phyloP scores from a whole-genome alignment of 2,329 filamentous ascomycete species.

The Sclerotinia minor region DNA sequence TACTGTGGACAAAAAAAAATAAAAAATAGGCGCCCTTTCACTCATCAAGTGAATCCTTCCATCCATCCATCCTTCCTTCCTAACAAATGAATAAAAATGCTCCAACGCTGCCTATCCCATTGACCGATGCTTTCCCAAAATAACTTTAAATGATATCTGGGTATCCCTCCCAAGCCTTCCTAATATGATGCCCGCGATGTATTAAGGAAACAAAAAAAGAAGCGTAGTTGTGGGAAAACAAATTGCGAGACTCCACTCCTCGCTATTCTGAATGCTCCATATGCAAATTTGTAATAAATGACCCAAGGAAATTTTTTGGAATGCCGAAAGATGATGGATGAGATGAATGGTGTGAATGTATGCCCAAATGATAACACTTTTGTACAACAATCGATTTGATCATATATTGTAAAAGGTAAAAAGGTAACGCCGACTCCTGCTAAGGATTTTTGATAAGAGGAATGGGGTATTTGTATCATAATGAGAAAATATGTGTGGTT shows the following conservation, averaged over 20 bases:
- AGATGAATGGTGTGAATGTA: constrained; percentile 13
- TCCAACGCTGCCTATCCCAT: constrained; percentile 23
- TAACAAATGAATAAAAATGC: constrained; percentile 23
- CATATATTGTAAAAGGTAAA: constrained; percentile 30
- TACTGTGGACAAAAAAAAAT: too few species aligned
- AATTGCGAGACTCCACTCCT: constrained; percentile 4
- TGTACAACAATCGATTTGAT: constrained; percentile 36
- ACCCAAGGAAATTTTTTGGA: constrained; percentile 24
- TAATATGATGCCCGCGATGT: constrained; percentile 30
- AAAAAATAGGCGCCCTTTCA: constrained; percentile 23
- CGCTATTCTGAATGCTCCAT: constrained; percentile 26
- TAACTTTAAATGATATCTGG: constrained; percentile 13
- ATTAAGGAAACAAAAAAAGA: constrained; percentile 27
- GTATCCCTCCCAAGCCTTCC: constrained; percentile 16
- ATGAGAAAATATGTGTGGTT: constrained; percentile 29
- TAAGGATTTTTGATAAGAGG: constrained; percentile 34
- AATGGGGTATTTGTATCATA: constrained; percentile 38
- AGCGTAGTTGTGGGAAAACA: constrained; percentile 16
- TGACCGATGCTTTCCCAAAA: constrained; percentile 17
- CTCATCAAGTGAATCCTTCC: constrained; percentile 16
- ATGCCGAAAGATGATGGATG: constrained; percentile 17
- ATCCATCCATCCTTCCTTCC: background rate
- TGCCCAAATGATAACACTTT: constrained; percentile 36
- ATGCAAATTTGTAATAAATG: constrained; percentile 16
- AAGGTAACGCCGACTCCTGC: constrained; percentile 37